A percentile compares a stretch with the other conserved stretches of the same genome.
Evolutionary conservation across 2,329 filamentous ascomycete species (phyloP).

Genomic region (Byssochlamys sp.): DNA sequence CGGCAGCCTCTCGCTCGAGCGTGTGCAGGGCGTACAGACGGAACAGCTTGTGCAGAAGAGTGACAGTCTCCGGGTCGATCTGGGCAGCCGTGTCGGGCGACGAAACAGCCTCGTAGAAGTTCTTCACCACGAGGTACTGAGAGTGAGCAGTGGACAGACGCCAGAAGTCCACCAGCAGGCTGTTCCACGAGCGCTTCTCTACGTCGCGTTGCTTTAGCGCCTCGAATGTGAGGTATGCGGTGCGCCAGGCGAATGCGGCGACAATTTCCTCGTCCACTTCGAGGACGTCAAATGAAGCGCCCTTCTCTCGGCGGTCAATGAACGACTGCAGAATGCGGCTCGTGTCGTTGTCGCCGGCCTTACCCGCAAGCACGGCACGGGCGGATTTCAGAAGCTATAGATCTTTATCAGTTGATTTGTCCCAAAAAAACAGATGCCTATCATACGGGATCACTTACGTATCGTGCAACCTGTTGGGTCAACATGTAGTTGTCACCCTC

Average conservation of each 20-base stretch:
- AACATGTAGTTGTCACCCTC: constrained; percentile 79
- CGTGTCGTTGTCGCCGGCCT: constrained; percentile 58
- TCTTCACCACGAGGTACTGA: constrained; percentile 69
- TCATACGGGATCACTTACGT: constrained; percentile 31
- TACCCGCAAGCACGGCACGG: constrained; percentile 57
- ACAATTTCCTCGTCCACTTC: constrained; percentile 61
- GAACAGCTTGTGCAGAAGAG: constrained; percentile 57
- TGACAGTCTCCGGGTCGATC: constrained; percentile 49
- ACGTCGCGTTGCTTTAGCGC: constrained; percentile 63
- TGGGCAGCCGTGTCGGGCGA: constrained; percentile 42
- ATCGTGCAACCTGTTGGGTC: constrained; percentile 67
- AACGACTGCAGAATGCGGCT: constrained; percentile 57
- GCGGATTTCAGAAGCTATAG: constrained; percentile 60
- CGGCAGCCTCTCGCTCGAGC: constrained; percentile 58
- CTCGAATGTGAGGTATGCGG: constrained; percentile 65
- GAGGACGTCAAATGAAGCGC: constrained; percentile 66
- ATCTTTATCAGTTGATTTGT: neutral
- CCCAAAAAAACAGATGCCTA: neutral
- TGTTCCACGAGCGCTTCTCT: constrained; percentile 69
- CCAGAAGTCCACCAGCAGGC: constrained; percentile 68
- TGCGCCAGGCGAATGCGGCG: constrained; percentile 65
- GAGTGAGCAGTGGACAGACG: constrained; percentile 64
- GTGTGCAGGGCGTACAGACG: constrained; percentile 56
- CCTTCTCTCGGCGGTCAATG: constrained; percentile 56
- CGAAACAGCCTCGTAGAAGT: constrained; percentile 63